Evolutionary conservation across 108 stramenopile genomes (phyloP).

Genomic region (Cyclotella distinguenda): DNA sequence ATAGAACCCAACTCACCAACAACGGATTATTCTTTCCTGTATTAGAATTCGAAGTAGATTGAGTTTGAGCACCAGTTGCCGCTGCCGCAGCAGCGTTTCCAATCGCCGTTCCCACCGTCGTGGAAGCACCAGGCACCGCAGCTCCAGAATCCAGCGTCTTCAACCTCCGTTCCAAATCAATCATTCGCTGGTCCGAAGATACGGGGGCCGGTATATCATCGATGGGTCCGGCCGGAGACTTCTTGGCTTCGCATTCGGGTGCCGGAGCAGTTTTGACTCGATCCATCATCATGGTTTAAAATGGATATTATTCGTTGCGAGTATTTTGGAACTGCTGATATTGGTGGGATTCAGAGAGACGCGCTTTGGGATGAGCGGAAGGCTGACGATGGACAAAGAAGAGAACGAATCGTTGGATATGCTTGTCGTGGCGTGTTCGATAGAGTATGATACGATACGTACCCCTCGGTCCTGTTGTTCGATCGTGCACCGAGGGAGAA

Average conservation of each 20-base stretch:
- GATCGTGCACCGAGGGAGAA: too few species aligned
- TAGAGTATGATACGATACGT: too few species aligned
- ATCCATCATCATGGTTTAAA: constrained; percentile 46
- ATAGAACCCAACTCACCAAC: constrained; percentile 55
- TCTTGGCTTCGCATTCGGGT: constrained; percentile 3
- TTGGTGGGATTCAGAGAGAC: too few species aligned
- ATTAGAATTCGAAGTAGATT: not conserved
- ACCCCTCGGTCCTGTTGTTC: too few species aligned
- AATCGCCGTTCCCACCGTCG: constrained; percentile 20
- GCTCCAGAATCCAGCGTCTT: constrained; percentile 37
- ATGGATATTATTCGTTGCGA: not conserved
- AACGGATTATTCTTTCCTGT: constrained; percentile 53
- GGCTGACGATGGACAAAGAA: too few species aligned
- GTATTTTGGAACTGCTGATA: not conserved
- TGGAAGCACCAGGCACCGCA: constrained; percentile 19
- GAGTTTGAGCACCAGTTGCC: not conserved
- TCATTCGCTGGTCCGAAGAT: constrained; percentile 43
- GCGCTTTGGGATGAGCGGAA: too few species aligned
- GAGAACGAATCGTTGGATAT: too few species aligned
- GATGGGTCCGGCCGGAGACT: not conserved
- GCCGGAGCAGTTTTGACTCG: constrained; percentile 28
- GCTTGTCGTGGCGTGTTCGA: too few species aligned
- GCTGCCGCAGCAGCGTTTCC: constrained; percentile 27
- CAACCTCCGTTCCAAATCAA: constrained; percentile 71
- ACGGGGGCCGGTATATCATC: not conserved